Base-by-base conservation (phyloP, 495 filamentous ascomycete genomes). In the Aspergillus haitiensis region DNA sequence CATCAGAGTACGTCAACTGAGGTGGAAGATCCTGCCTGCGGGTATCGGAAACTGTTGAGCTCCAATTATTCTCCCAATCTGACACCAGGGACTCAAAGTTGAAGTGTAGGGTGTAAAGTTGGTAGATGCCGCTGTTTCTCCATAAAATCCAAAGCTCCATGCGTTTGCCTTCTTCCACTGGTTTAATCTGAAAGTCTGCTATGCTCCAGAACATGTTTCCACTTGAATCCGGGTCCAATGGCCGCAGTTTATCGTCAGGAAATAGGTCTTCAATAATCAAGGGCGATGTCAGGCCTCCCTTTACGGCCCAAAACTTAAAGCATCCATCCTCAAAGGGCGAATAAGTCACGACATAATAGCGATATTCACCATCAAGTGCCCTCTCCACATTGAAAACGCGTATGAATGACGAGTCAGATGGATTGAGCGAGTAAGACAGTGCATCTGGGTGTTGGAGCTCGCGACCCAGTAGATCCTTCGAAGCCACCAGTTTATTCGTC, bases 241-340 rank as follows among this genome's bases (percentile, higher is more conserved):
- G 91, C 45, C 85, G 75, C 32, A 99, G 79, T 6, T 72, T 70
- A 11, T 73, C 55, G 21, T 82, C 79, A 0, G 88, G 78, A 54
- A 86, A 90, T 21, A 90, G 71, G 67, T 96, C 93, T 53, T 81
- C 78, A 15, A 96, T 79, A 9, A 85, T 82, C 7, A 90, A 68
- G 7, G 80, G 81, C 16, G 82, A 82, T 35, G 81, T 81, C 45
- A 86, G 78, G 32, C 86, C 82, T 13, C 86, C 83, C 56, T 81
- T 80, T 3, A 92, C 81, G 52, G 83, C 86, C 91, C 93, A 99
- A 73, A 99, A 93, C 72, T 97, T 98, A 82, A 99, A 97, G 63
- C 92, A 86, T 27, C 91, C 90, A 68, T 92, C 79, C 58, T 90
- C 86, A 65, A 92, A 79, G 8, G 94, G 92, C 35, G 92, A 96